phyloP scores from a whole-genome alignment of 139 green algal genomes.

The Cymbomonas tetramitiformis region DNA sequence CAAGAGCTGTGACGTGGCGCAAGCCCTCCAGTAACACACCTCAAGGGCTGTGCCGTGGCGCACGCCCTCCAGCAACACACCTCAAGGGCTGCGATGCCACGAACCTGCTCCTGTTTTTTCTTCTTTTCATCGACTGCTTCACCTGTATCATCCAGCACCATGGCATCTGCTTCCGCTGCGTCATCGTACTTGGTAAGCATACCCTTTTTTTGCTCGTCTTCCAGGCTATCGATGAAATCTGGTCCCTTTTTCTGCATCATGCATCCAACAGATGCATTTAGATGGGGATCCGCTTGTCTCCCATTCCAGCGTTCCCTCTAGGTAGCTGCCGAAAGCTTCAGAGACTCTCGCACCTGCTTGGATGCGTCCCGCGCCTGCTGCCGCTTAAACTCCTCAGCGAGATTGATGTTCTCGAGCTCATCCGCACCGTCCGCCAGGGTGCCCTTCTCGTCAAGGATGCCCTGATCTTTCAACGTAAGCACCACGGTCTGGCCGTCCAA shows the following conservation, averaged over 20 bases:
- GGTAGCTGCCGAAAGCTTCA: no score
- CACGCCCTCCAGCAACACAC: no score
- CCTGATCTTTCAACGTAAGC: conserved; percentile 64
- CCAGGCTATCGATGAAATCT: conserved; percentile 1
- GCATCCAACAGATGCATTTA: no score
- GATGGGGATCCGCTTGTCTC: no score
- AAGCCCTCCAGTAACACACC: no score
- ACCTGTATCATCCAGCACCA: conserved; percentile 34
- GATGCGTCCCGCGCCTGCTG: conserved; percentile 45
- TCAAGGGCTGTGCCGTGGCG: no score
- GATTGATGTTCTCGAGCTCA: conserved; percentile 63
- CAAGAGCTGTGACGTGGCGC: no score
- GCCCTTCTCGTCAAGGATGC: conserved; percentile 52
- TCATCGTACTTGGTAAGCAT: conserved; percentile 79
- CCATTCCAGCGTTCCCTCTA: no score
- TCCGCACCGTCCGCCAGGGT: conserved; percentile 47
- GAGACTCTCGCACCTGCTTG: conserved; percentile 42
- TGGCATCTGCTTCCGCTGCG: conserved; percentile 47
- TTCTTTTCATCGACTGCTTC: no score
- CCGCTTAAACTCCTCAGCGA: conserved; percentile 53
- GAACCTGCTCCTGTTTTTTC: no score
- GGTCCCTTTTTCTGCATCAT: neutral
- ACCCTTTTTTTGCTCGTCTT: conserved; percentile 10
- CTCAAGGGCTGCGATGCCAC: no score
- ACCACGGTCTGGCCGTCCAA: conserved; percentile 56